A percentile compares a stretch with the other conserved stretches of the same genome.
Conservation (phyloP, 2,329 filamentous ascomycete species). For the Scorias spongiosa region DNA sequence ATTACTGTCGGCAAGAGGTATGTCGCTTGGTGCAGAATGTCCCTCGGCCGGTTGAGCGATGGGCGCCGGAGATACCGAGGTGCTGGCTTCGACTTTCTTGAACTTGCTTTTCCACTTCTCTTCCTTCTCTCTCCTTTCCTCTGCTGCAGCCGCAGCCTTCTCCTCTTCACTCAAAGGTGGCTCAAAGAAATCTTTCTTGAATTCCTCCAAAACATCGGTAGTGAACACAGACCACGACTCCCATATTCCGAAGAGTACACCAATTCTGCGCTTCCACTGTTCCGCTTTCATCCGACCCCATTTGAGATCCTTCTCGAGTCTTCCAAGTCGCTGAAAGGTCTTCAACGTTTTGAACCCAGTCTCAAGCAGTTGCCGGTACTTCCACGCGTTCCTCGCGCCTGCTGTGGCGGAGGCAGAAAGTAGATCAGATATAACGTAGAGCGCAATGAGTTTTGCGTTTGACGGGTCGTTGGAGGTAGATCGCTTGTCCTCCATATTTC, state of each 20-base stretch:
- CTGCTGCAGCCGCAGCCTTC: constrained; percentile 33
- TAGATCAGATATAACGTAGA: constrained; percentile 71
- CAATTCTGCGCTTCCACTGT: constrained; percentile 69
- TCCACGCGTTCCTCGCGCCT: constrained; percentile 70
- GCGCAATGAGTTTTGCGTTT: constrained; percentile 58
- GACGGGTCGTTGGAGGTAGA: constrained; percentile 43
- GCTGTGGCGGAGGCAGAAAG: constrained; percentile 62
- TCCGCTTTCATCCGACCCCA: constrained; percentile 75
- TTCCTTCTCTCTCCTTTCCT: constrained; percentile 30
- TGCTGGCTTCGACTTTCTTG: constrained; percentile 36
- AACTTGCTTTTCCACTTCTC: constrained; percentile 22
- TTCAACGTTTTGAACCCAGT: constrained; percentile 49
- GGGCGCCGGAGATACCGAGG: constrained; percentile 5
- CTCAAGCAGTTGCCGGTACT: constrained; percentile 71
- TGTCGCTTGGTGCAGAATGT: constrained; percentile 33
- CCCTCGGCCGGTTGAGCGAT: constrained; percentile 10
- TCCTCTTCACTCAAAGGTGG: constrained; percentile 39
- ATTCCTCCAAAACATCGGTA: constrained; percentile 54
- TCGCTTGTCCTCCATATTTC: not conserved
- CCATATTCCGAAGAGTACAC: constrained; percentile 54
- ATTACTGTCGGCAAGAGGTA: constrained; percentile 26
- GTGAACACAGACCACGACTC: constrained; percentile 53
- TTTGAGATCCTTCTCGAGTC: constrained; percentile 52
- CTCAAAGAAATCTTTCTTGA: constrained; percentile 55
- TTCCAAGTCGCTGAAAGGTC: constrained; percentile 61